Conservation (phyloP, 352 stramenopile species). For the Globisporangium takayamanum region DNA sequence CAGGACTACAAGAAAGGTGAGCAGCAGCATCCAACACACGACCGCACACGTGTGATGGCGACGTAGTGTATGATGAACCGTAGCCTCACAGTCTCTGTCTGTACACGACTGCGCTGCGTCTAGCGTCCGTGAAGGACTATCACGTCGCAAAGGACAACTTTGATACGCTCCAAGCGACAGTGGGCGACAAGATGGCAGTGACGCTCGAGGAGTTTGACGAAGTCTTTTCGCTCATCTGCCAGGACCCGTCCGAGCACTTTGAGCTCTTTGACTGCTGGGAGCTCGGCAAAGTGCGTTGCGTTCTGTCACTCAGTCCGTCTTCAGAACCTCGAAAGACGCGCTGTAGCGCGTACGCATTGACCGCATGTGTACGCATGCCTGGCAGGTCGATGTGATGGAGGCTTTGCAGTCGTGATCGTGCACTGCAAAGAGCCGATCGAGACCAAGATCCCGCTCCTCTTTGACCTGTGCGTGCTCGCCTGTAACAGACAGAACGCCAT, state of each 20-base stretch:
- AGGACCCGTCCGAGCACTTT: constrained; percentile 63
- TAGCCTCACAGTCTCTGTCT: neutral
- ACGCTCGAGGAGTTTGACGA: constrained; percentile 69
- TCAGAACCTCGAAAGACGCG: neutral
- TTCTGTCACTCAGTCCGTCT: too few relatives aligned
- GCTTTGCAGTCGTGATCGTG: constrained; percentile 74
- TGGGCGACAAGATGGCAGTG: constrained; percentile 76
- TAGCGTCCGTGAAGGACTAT: constrained; percentile 39
- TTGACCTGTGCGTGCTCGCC: constrained; percentile 35
- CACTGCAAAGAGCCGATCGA: constrained; percentile 62
- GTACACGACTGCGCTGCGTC: neutral
- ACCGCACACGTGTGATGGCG: neutral
- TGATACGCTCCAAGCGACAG: constrained; percentile 43
- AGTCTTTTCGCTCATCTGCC: constrained; percentile 71
- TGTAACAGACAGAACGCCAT: too few relatives aligned
- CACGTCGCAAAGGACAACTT: constrained; percentile 52
- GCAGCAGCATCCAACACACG: neutral
- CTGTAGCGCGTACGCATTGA: neutral
- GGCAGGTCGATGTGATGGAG: constrained; percentile 65
- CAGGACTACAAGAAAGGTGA: constrained; percentile 34
- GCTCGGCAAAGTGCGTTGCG: constrained; percentile 35
- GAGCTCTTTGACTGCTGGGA: constrained; percentile 58
- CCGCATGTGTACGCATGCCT: too few relatives aligned
- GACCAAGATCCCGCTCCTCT: constrained; percentile 62
- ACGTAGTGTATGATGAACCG: neutral